These are phyloP conservation scores for Apiosordaria backusii DNA, from an alignment of 495 filamentous ascomycete species.

Conservation along the genomic window DNA sequence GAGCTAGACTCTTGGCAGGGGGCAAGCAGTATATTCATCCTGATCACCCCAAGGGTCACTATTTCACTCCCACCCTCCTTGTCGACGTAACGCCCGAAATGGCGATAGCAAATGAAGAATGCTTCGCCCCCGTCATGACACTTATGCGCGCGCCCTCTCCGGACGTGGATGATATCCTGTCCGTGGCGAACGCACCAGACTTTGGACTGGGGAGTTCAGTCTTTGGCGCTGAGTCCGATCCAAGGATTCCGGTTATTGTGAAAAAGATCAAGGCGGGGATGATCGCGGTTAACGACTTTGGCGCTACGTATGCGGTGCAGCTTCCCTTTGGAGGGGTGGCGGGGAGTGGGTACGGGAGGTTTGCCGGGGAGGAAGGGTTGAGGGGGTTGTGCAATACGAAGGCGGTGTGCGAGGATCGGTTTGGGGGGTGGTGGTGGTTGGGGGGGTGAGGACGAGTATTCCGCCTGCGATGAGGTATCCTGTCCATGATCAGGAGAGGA, in stretches of 20 bases:
- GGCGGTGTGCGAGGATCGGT: constrained; percentile 75
- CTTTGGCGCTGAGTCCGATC: constrained; percentile 61
- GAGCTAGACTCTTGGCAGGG: constrained; percentile 77
- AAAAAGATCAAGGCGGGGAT: constrained; percentile 74
- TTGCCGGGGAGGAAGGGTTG: constrained; percentile 87
- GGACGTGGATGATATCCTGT: constrained; percentile 56
- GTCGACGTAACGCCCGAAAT: constrained; percentile 75
- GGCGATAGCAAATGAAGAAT: constrained; percentile 85
- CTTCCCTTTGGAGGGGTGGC: constrained; percentile 86
- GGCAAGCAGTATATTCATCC: constrained; percentile 71
- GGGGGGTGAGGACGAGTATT: constrained; percentile 68
- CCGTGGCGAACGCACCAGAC: constrained; percentile 69
- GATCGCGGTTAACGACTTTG: constrained; percentile 94
- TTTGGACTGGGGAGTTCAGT: constrained; percentile 81
- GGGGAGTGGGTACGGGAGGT: constrained; percentile 88
- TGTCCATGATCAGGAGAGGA: constrained; percentile 51
- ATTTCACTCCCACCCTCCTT: constrained; percentile 86
- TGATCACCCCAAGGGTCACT: constrained; percentile 70
- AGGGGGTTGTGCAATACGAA: constrained; percentile 82
- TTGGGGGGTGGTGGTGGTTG: constrained; percentile 31
- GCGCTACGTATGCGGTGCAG: constrained; percentile 83
- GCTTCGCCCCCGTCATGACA: constrained; percentile 87
- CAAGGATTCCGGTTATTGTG: constrained; percentile 49
- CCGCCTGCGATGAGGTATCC: constrained; percentile 79
- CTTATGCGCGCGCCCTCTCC: constrained; percentile 65